Evolutionary conservation across 2,329 filamentous ascomycete genomes (phyloP).

Genomic region (Aspergillus sp.): DNA sequence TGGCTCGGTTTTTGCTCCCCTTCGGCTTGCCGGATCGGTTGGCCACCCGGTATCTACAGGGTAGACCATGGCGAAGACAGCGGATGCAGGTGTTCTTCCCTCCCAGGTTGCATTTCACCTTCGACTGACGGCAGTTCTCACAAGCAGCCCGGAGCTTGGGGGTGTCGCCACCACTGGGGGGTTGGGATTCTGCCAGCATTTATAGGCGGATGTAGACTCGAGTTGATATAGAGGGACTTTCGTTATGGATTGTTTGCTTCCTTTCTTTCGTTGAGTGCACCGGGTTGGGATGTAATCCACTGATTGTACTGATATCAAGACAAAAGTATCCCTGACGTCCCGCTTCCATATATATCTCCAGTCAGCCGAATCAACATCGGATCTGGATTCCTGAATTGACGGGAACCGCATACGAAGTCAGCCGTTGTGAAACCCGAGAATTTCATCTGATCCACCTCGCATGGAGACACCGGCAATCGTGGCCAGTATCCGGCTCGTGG

Average conservation of each 20-base stretch:
- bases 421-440: conserved; percentile 37
- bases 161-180: conserved; percentile 21
- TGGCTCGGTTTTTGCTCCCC: conserved; percentile 39
- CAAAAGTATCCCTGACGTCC: too few relatives aligned
- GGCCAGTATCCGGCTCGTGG: conserved; percentile 9
- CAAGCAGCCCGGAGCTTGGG: conserved; percentile 38
- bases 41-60: conserved; percentile 37
- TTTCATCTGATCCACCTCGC: conserved; percentile 35
- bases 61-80: conserved; percentile 36
- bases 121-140: conserved; percentile 39
- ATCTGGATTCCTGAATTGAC: conserved; percentile 28
- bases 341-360: background rate
- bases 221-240: too few relatives aligned
- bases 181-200: conserved; percentile 27
- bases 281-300: too few relatives aligned
- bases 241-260: background rate
- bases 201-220: background rate
- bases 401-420: conserved; percentile 34
- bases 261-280: background rate
- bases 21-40: conserved; percentile 41
- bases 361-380: conserved; percentile 14
- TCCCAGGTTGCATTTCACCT: conserved; percentile 38
- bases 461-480: conserved; percentile 19
- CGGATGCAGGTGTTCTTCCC: conserved; percentile 36
- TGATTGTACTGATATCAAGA: too few relatives aligned